Percentiles rank a stretch among this genome's conserved stretches.
Conservation (phyloP, 1,284 basidiomycete species). For the Cutaneotrichosporon sp. region DNA sequence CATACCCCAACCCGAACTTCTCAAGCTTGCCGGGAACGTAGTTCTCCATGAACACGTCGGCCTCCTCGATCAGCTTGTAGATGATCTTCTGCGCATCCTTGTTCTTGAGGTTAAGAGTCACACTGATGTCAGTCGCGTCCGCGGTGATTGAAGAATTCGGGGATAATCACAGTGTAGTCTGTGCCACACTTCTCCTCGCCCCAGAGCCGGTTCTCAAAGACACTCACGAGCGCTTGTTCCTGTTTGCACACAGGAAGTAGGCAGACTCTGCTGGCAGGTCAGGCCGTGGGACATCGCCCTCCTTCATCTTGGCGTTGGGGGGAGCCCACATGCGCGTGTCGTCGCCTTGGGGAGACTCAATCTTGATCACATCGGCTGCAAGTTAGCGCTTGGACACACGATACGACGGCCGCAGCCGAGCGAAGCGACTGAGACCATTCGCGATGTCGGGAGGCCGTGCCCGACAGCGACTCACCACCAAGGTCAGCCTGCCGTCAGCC, state of each 20-base stretch:
- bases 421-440: not conserved
- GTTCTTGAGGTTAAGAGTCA: conserved; percentile 82
- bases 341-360: conserved; percentile 79
- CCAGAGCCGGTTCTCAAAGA: not conserved
- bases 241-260: conserved; percentile 84
- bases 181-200: not conserved
- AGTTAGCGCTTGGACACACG: not conserved
- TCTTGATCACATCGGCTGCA: conserved; percentile 81
- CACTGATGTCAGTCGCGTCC: conserved; percentile 38
- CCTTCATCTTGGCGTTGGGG: conserved; percentile 61
- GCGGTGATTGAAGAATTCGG: too few relatives aligned
- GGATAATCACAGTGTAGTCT: too few relatives aligned
- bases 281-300: conserved; percentile 47
- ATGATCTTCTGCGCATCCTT: conserved; percentile 72
- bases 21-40: conserved; percentile 68
- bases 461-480: conserved; percentile 20
- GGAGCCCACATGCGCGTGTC: conserved; percentile 85
- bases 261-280: conserved; percentile 84
- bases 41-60: conserved; percentile 87
- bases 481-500: conserved; percentile 28
- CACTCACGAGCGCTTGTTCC: conserved; percentile 71
- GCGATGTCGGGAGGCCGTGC: too few relatives aligned
- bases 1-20: conserved; percentile 78
- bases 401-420: not conserved
- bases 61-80: conserved; percentile 63